Conservation (phyloP, 169 alveolate species). For the Toxoplasma gondii region DNA sequence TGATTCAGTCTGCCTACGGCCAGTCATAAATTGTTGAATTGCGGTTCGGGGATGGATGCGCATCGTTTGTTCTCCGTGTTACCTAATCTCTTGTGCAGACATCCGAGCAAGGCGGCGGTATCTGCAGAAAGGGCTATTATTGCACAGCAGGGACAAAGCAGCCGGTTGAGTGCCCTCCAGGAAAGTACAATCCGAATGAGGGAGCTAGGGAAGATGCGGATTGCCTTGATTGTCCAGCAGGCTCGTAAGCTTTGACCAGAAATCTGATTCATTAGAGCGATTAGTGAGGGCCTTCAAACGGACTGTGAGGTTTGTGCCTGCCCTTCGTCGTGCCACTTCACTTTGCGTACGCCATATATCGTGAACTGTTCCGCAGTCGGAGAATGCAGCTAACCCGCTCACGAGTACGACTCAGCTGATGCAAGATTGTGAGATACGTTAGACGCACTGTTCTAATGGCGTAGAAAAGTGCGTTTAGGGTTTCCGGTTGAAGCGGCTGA, state of each 20-base stretch:
- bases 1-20: no score
- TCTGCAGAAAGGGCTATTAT: constrained; percentile 75
- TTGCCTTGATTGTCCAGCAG: constrained; percentile 64
- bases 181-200: constrained; percentile 45
- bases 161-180: constrained; percentile 40
- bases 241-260: constrained; percentile 6
- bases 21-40: no score
- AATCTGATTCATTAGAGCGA: not conserved
- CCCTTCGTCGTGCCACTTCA: no score
- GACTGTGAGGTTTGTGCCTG: not conserved
- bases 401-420: not conserved
- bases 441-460: no score
- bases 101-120: not conserved
- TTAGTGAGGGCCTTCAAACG: constrained; percentile 18
- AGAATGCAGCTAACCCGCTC: constrained; percentile 30
- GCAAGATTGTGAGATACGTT: not conserved
- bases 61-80: no score
- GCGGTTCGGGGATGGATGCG: no score
- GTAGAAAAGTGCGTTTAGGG: no score
- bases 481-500: no score
- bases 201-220: constrained; percentile 37
- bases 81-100: not conserved
- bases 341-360: no score
- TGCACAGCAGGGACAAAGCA: constrained; percentile 72
- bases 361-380: not conserved